phyloP scores from a whole-genome alignment of 1,139 yeast species.

The Debaryomyces subglobosus region DNA sequence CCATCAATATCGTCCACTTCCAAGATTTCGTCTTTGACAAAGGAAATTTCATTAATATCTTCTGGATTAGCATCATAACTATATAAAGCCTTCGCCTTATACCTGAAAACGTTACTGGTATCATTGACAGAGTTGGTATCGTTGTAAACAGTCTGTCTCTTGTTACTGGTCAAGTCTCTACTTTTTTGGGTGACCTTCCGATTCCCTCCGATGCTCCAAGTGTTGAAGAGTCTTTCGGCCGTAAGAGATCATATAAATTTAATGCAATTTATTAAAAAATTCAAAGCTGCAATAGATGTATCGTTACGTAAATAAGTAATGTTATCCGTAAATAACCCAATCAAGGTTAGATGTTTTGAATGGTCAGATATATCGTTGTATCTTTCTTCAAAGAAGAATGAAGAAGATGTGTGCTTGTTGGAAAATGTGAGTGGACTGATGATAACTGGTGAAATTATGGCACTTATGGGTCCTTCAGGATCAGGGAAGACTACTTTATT shows the following conservation, averaged over 20 bases:
- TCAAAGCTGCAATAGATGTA: not conserved
- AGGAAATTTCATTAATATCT: constrained; percentile 91
- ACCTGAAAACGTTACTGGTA: constrained; percentile 58
- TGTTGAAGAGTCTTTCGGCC: no score
- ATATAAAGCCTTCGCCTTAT: constrained; percentile 84
- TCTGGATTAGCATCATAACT: constrained; percentile 91
- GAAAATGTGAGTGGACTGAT: constrained; percentile 27
- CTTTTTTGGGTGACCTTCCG: no score
- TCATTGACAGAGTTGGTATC: constrained; percentile 23
- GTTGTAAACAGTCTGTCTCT: constrained; percentile 33
- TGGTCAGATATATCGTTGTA: constrained; percentile 3
- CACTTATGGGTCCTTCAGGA: constrained; percentile 31
- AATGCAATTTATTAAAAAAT: not conserved
- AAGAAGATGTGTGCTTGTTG: constrained; percentile 7
- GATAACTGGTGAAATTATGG: constrained; percentile 28
- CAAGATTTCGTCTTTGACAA: constrained; percentile 84
- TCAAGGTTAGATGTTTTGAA: not conserved
- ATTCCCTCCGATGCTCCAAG: no score
- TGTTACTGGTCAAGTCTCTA: constrained; percentile 38
- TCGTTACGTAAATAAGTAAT: not conserved
- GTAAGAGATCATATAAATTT: not conserved
- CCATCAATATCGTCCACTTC: constrained; percentile 94
- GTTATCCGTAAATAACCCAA: not conserved
- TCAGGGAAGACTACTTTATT: constrained; percentile 27
- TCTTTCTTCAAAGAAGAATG: not conserved